Evolutionary conservation across 2,329 filamentous ascomycete species (phyloP), one percentile per base, ranked within the genome.

Genomic region (Dactylonectria macrodidyma): DNA sequence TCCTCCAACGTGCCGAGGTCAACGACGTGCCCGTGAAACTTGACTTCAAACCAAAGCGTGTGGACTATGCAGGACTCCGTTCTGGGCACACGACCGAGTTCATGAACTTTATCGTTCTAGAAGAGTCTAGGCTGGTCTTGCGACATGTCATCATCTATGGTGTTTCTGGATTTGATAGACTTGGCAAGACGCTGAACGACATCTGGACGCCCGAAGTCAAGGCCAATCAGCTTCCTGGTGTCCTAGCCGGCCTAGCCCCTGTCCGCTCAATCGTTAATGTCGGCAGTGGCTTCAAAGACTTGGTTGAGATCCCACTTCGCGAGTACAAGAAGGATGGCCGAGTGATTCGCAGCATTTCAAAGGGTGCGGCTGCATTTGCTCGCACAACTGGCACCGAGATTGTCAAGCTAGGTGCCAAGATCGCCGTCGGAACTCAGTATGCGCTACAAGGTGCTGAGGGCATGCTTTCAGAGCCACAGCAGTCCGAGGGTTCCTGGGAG

Each of bases 41-140:
- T 3, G 96, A 99, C 81, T 99, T 99, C 83, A 99, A 99, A 80
- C 96, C 96, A 9, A 98, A 99, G 81, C 90, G 94, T n/a, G 94
- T 99, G 19, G 95, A 99, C 80, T 99, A 99, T 75, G 93, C 91
- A 0, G 95, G 95, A 3, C 88, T 99, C 3, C 91, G 95, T 30
- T 98, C 96, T 1, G 96, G 96, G 2, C 94, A 94, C 72, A 98
- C 96, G 0, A 97, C 94, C 0, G 96, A 99, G 79, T 97, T 99
- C 77, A 98, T 98, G 95, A 99, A 99, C 80, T 98, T 99, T 78
- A 88, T 99, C 71, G 93, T 95, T 14, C 88, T 99, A 1, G 96
- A 99, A 73, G 92, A 93, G 71, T 91, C 96, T 2, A 91, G 95
- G 68, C 93, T 99, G 87, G 89, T 92, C 7, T 87, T 99, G 60